Conservation (phyloP, 257 asterid species). For the Ilex aquifolium region DNA sequence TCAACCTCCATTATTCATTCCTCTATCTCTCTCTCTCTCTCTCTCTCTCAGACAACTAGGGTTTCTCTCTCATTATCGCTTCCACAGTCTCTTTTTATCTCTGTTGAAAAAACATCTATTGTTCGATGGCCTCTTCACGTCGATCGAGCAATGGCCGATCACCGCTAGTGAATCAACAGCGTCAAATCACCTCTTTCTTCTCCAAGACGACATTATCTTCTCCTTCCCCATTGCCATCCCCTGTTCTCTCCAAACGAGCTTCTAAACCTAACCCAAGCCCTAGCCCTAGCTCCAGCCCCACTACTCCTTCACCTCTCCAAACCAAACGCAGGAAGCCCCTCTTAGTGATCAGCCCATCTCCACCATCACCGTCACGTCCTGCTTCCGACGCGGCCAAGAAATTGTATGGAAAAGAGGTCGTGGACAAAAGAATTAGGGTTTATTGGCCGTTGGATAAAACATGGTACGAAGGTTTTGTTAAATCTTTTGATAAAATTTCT, state of each 20-base stretch:
- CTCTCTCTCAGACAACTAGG: neutral
- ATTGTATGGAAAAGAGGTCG: constrained; percentile 49
- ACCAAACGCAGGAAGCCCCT: constrained; percentile 43
- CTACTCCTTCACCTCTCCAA: constrained; percentile 42
- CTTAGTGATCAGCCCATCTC: constrained; percentile 38
- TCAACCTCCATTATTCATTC: constrained; percentile 18
- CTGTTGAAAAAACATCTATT: neutral
- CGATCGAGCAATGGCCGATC: constrained; percentile 79
- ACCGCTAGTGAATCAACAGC: constrained; percentile 77
- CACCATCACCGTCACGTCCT: constrained; percentile 21
- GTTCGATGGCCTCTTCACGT: constrained; percentile 41
- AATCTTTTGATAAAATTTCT: constrained; percentile 50
- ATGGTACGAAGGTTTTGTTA: constrained; percentile 80
- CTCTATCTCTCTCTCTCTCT: constrained; percentile 2
- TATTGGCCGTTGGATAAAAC: constrained; percentile 80
- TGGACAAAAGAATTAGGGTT: constrained; percentile 50
- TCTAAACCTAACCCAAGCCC: constrained; percentile 32
- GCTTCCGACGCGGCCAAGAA: constrained; percentile 23
- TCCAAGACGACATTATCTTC: constrained; percentile 38
- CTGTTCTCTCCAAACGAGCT: constrained; percentile 21
- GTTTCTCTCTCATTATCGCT: neutral
- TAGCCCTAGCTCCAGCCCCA: constrained; percentile 28
- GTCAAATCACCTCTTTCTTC: constrained; percentile 83
- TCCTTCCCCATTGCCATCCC: constrained; percentile 35
- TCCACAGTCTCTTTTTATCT: too few relatives aligned